Conservation (phyloP, 2,329 filamentous ascomycete genomes). For the Neofusicoccum parvum region DNA sequence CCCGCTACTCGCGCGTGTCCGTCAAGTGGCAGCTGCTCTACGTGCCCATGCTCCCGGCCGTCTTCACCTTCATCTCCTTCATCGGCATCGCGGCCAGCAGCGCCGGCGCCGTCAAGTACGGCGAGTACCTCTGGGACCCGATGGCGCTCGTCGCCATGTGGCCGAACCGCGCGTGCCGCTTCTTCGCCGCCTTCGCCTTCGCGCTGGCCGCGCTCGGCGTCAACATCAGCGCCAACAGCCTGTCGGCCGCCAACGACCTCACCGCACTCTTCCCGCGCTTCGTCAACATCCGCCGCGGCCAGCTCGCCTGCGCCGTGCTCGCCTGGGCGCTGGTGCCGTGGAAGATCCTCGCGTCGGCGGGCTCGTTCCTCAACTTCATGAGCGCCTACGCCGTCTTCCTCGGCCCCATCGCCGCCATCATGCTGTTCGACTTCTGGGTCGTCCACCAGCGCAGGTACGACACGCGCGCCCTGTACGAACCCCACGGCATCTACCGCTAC, state of each 20-base stretch:
- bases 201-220: constrained; percentile 55
- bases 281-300: constrained; percentile 55
- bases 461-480: constrained; percentile 56
- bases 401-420: constrained; percentile 64
- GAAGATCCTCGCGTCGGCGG: constrained; percentile 49
- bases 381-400: constrained; percentile 67
- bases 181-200: constrained; percentile 47
- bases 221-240: constrained; percentile 56
- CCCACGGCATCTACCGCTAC: constrained; percentile 55
- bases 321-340: constrained; percentile 50
- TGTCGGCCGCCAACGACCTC: constrained; percentile 58
- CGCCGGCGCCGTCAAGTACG: constrained; percentile 56
- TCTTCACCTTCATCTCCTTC: constrained; percentile 57
- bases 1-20: constrained; percentile 51
- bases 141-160: constrained; percentile 44
- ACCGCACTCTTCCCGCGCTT: constrained; percentile 55
- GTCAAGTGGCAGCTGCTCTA: constrained; percentile 55
- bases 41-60: constrained; percentile 53
- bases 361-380: constrained; percentile 61
- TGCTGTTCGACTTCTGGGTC: constrained; percentile 63
- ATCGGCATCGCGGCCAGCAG: constrained; percentile 63
- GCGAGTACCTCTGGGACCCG: constrained; percentile 48
- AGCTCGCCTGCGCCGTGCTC: constrained; percentile 48
- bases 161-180: constrained; percentile 41
- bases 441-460: constrained; percentile 54